phyloP scores from a whole-genome alignment of 176 grass and related monocot genomes.

The Neostapfia colusana region DNA sequence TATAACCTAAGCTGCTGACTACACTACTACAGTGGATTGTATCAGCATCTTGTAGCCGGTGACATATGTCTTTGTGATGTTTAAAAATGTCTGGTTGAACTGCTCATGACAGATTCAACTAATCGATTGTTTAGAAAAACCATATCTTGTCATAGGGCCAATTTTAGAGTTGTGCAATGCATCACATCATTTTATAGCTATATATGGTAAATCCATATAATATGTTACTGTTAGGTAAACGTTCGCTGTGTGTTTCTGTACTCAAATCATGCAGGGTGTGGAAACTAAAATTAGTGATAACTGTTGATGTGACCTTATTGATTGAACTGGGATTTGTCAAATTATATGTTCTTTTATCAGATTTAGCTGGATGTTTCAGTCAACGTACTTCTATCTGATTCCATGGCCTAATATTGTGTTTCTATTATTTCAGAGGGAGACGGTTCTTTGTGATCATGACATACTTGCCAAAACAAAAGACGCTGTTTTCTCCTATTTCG shows the following conservation, averaged over 20 bases:
- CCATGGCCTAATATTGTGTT: slow-evolving; percentile 1
- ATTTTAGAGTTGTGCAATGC: slow-evolving; percentile 9
- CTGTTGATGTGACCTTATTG: slow-evolving; percentile 1
- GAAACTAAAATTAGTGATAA: background rate
- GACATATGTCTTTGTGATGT: slow-evolving; percentile 6
- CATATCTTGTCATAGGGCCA: background rate
- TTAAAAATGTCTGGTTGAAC: background rate
- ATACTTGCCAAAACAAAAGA: slow-evolving; percentile 86
- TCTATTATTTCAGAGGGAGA: slow-evolving; percentile 72
- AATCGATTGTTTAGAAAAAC: background rate
- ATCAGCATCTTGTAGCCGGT: background rate
- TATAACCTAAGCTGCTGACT: background rate
- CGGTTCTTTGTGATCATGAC: slow-evolving; percentile 77
- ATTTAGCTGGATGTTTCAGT: slow-evolving; percentile 4
- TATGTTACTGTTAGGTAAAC: background rate
- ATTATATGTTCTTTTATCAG: background rate
- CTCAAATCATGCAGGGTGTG: slow-evolving; percentile 4
- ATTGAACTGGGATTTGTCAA: background rate
- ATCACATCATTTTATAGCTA: slow-evolving; percentile 8
- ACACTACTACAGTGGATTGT: background rate
- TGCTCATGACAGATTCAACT: background rate
- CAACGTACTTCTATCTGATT: background rate
- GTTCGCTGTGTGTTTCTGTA: background rate
- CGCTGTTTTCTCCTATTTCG: slow-evolving; percentile 64
- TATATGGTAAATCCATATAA: background rate